Evolutionary conservation across 2,329 filamentous ascomycete species (phyloP).

Genomic region (Aspergillus fijiensis): DNA sequence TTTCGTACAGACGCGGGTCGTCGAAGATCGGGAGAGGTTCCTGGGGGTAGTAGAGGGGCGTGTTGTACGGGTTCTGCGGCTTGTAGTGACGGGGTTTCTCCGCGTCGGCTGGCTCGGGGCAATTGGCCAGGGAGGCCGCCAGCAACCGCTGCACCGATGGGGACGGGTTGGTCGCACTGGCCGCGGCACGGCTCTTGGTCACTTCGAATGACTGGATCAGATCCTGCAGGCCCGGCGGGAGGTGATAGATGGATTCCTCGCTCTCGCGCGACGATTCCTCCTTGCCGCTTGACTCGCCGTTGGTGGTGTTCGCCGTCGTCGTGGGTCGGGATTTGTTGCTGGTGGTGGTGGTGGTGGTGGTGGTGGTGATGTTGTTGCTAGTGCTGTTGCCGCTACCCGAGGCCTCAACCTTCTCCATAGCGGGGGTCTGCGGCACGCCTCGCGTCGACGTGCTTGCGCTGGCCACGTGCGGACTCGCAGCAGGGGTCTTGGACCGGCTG

Average conservation of each 20-base stretch:
- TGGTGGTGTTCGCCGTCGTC: conserved; percentile 51
- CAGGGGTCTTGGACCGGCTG: conserved; percentile 53
- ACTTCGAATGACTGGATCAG: conserved; percentile 87
- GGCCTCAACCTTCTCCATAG: conserved; percentile 48
- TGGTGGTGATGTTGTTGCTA: too few species aligned
- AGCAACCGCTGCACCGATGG: conserved; percentile 72
- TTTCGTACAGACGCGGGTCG: conserved; percentile 78
- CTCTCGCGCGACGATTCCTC: conserved; percentile 47
- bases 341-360: too few species aligned
- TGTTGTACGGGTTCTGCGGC: conserved; percentile 76
- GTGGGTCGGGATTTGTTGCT: conserved; percentile 18
- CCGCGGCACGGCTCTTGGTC: conserved; percentile 67
- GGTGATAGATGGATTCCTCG: conserved; percentile 84
- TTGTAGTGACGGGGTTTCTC: conserved; percentile 82
- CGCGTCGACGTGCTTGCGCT: conserved; percentile 40
- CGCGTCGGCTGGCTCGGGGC: conserved; percentile 73
- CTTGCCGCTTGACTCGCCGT: conserved; percentile 50
- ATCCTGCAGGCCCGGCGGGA: conserved; percentile 85
- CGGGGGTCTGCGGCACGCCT: conserved; percentile 48
- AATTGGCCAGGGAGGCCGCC: conserved; percentile 68
- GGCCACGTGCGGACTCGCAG: conserved; percentile 47
- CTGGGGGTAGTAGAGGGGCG: conserved; percentile 82
- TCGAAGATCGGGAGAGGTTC: conserved; percentile 91
- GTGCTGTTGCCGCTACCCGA: conserved; percentile 39
- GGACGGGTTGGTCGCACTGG: conserved; percentile 52